Conservation (phyloP, 306 rosid species). For the Castanea crenata region DNA sequence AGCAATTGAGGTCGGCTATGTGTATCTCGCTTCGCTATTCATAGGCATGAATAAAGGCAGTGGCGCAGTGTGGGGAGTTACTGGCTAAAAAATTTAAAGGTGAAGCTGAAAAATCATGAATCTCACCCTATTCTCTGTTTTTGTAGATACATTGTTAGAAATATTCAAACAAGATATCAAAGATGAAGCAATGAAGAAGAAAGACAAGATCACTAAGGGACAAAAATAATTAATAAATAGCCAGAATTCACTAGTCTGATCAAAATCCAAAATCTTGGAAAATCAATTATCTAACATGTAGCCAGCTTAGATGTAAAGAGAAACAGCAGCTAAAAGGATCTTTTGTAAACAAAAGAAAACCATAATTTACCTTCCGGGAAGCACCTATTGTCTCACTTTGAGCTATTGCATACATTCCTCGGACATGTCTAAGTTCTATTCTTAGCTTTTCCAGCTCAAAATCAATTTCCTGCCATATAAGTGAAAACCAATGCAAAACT, state of each 20-base stretch:
- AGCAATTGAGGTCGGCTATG: background rate
- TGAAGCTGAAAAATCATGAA: background rate
- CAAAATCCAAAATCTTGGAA: background rate
- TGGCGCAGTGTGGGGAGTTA: background rate
- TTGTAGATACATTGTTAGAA: background rate
- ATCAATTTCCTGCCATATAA: slow-evolving; percentile 59
- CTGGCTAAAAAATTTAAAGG: background rate
- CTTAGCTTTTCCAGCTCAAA: slow-evolving; percentile 87
- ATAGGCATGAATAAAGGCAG: background rate
- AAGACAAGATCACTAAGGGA: background rate
- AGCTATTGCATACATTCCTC: slow-evolving; percentile 83
- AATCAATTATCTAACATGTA: background rate
- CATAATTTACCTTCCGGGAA: slow-evolving; percentile 58
- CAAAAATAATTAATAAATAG: background rate
- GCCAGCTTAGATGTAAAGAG: slow-evolving; percentile 4
- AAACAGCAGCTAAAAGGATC: slow-evolving; percentile 10
- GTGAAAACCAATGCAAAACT: slow-evolving; percentile 3
- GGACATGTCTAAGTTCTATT: slow-evolving; percentile 80
- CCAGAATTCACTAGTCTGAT: background rate
- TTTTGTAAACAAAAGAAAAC: slow-evolving; percentile 13
- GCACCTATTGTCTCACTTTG: slow-evolving; percentile 73
- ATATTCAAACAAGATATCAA: background rate
- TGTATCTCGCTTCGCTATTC: background rate
- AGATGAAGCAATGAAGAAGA: background rate
- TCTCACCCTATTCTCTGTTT: background rate